Evolutionary conservation across 2,329 filamentous ascomycete species (phyloP).

Genomic region (Canariomyces notabilis): DNA sequence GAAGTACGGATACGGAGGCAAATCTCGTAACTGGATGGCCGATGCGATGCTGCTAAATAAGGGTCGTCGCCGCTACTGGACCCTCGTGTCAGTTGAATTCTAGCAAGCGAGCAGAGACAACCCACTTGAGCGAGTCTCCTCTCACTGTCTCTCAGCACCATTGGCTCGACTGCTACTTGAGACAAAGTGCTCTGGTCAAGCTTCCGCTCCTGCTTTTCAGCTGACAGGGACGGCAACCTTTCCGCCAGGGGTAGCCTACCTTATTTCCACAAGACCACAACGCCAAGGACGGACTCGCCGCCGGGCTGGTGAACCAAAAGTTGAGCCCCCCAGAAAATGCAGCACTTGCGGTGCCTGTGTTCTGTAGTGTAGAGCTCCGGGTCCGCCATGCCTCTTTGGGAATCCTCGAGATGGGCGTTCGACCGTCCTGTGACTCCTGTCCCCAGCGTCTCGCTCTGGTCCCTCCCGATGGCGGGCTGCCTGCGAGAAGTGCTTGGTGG

Average conservation of each 20-base stretch:
- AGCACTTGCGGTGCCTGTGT: neutral
- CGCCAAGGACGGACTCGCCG: neutral
- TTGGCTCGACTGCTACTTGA: conserved; percentile 7
- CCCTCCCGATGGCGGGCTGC: neutral
- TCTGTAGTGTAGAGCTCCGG: neutral
- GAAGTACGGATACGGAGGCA: no score
- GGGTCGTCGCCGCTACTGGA: no score
- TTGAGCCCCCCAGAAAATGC: conserved; percentile 1
- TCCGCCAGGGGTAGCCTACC: conserved; percentile 5
- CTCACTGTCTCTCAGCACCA: no score
- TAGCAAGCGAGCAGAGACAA: no score
- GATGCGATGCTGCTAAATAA: no score
- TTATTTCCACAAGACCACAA: no score
- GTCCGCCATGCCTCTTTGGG: conserved; percentile 8
- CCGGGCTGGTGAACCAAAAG: neutral
- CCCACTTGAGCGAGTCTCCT: no score
- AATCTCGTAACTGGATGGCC: no score
- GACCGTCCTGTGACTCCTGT: neutral
- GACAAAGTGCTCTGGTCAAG: conserved; percentile 1
- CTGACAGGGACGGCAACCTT: conserved; percentile 18
- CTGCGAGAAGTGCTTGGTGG: neutral
- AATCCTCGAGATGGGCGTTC: neutral
- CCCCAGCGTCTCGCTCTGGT: neutral
- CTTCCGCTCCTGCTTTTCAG: conserved; percentile 15
- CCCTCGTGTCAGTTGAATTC: no score